Base-by-base conservation (phyloP, 805 yeast genomes). In the Candida nemodendra region DNA sequence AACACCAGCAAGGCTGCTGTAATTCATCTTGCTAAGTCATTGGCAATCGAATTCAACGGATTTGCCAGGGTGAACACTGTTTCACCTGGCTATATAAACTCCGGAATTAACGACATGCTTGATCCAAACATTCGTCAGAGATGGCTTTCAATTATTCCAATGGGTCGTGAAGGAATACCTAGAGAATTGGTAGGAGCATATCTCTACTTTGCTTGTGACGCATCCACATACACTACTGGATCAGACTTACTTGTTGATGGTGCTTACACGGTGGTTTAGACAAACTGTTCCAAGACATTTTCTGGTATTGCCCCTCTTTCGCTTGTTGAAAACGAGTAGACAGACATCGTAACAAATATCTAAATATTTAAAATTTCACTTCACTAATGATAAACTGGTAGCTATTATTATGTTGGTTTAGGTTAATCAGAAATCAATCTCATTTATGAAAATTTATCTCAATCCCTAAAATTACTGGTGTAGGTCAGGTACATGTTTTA, bases 141-240 rank as follows among this genome's bases (percentile, higher is more conserved):
- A 33, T 63, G 66, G 68, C 53, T 56, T 56, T 38, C 45, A n/a
- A 22, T 54, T 18, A 53, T 58, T 24, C 78, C 78, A 32, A 59
- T 66, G 64, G 77, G 77, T 13, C 64, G 79, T 53, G 76, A 72
- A 53, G 77, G 72, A 16, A 48, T 52, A 22, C 69, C 74, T 28
- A 64, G 66, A 42, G 79, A 74, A 51, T 61, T 74, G 40, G 74
- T 65, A 17, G 78, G 79, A 34, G 78, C 77, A 12, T 73, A 69
- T 54, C 53, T 74, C 41, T 74, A 71, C 56, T 68, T 74, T 50
- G 78, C 76, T 4, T 62, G 80, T 36, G 77, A 73, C 51, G 79
- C 79, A 27, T 64, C 76, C 19, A 64, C 71, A 23, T 74, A 60
- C 51, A 68, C 75, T 34, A 72, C 76, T 18, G 79, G 79, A 32